Evolutionary conservation across 257 asterid genomes (phyloP), one percentile per base, ranked within the genome.

Genomic region (Anisodus tanguticus): DNA sequence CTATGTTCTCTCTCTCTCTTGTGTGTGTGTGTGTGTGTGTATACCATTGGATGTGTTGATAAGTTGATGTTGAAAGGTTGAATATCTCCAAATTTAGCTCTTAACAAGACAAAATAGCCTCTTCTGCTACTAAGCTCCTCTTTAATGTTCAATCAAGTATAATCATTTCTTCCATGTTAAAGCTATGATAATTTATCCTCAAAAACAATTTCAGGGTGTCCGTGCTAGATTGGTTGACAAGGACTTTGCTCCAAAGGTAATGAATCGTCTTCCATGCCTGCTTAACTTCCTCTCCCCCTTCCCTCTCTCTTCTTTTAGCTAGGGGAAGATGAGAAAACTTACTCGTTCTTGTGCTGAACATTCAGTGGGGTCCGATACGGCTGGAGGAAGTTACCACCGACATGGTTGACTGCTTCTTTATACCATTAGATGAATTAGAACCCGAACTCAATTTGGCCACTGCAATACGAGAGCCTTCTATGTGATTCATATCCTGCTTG

Each of bases 201-300:
- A 26, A 13, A 71, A 68, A 60, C 76, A 60, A 85, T 60, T 70
- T 78, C 84, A 97, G 98, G 99, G 99, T 31, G 94, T 95, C 64
- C 98, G 98, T 47, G 98, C 98, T 57, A 91, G 98, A 93, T 87
- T 97, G 84, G 90, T 97, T 22, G 98, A 97, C 85, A 97, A 93
- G 90, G 98, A 97, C 90, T 97, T 97, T 70, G 91, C 95, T 85
- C 98, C 99, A 41, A 95, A 95, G 99, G 99, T 96, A 90, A 41
- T 83, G 76, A 47, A 77, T 6, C 17, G 67, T 79, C 58, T 77
- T 53, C 8, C 16, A 17, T 49, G 45, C 22, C 51, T 76, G 47
- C 22, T 51, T 76, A 76, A 51, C 37, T 76, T 22, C 45, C 81
- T 51, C 19, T 22, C 41, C 13, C 10, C 12, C 58, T 70, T 41